Percentiles rank a stretch among this genome's conserved stretches.
phyloP scores from a whole-genome alignment of 2,329 filamentous ascomycete species.

The Talaromyces sp. region DNA sequence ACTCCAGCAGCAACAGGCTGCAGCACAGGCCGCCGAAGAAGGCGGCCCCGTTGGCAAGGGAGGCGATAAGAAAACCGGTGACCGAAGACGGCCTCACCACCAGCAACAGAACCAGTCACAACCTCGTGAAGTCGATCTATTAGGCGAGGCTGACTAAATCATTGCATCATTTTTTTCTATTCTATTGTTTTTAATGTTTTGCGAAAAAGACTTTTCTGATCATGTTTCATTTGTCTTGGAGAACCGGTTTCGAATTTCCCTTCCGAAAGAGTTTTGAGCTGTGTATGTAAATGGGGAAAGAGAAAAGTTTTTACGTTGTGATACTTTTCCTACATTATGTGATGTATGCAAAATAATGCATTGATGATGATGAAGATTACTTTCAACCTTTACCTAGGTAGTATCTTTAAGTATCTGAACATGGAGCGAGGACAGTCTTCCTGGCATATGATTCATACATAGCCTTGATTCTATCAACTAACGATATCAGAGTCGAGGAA shows the following conservation, averaged over 20 bases:
- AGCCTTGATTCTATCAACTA: background rate
- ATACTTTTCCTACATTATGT: slow-evolving; percentile 11
- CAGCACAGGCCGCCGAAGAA: slow-evolving; percentile 47
- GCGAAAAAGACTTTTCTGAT: slow-evolving; percentile 11
- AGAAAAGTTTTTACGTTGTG: slow-evolving; percentile 7
- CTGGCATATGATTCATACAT: background rate
- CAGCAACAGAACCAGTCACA: slow-evolving; percentile 32
- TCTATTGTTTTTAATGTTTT: slow-evolving; percentile 25
- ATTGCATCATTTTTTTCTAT: slow-evolving; percentile 23
- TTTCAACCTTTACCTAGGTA: too few relatives aligned
- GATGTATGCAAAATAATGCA: slow-evolving; percentile 9
- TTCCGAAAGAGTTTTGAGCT: slow-evolving; percentile 3
- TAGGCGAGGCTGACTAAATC: slow-evolving; percentile 33
- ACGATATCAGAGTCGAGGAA: background rate
- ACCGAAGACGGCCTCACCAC: slow-evolving; percentile 36
- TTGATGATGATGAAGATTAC: slow-evolving; percentile 6
- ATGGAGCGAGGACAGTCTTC: background rate
- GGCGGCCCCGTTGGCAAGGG: slow-evolving; percentile 28
- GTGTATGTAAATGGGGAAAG: background rate
- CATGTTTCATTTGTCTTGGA: slow-evolving; percentile 25
- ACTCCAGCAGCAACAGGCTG: slow-evolving; percentile 56
- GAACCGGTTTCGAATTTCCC: slow-evolving; percentile 21
- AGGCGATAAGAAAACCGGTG: slow-evolving; percentile 32
- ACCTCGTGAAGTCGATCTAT: slow-evolving; percentile 39
- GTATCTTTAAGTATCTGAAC: background rate